These are phyloP conservation scores for Parachaetomium inaequale DNA, from an alignment of 495 filamentous ascomycete genomes.

Conservation along the genomic window DNA sequence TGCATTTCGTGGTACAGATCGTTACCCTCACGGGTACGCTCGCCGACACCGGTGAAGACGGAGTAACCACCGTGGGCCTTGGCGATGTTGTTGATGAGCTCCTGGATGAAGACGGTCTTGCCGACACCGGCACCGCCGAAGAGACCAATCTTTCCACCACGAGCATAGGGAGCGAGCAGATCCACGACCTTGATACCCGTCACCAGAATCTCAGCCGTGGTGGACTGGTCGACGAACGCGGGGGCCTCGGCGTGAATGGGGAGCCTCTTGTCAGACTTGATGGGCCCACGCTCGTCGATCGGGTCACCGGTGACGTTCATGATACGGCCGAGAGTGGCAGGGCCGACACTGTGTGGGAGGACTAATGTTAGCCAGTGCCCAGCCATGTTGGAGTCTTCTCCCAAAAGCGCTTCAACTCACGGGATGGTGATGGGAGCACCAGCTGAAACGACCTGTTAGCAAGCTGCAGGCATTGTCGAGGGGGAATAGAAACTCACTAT, in stretches of 20 bases:
- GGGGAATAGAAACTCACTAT: constrained; percentile 47
- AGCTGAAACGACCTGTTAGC: constrained; percentile 38
- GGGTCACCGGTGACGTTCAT: constrained; percentile 99
- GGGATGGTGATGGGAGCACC: constrained; percentile 95
- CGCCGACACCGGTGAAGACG: constrained; percentile 99
- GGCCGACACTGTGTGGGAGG: constrained; percentile 59
- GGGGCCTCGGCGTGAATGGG: constrained; percentile 96
- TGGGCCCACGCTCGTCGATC: constrained; percentile 97
- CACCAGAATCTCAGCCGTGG: constrained; percentile 89
- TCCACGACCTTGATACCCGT: constrained; percentile 99
- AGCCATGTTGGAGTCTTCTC: background rate
- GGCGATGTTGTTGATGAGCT: constrained; percentile 99
- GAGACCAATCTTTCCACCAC: constrained; percentile 99
- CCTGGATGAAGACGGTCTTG: constrained; percentile 99
- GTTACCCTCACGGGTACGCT: constrained; percentile 99
- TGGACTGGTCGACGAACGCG: constrained; percentile 88
- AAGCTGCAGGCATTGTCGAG: background rate
- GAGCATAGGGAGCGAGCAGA: constrained; percentile 95
- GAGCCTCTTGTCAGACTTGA: constrained; percentile 81
- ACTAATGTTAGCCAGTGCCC: constrained; percentile 17
- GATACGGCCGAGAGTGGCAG: constrained; percentile 94
- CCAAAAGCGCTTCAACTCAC: constrained; percentile 24
- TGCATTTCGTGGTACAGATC: constrained; percentile 99
- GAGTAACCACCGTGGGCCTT: constrained; percentile 99
- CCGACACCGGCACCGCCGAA: constrained; percentile 99